A percentile compares a stretch with the other conserved stretches of the same genome.
Conservation (phyloP, 495 filamentous ascomycete species). For the Collariella sp. region DNA sequence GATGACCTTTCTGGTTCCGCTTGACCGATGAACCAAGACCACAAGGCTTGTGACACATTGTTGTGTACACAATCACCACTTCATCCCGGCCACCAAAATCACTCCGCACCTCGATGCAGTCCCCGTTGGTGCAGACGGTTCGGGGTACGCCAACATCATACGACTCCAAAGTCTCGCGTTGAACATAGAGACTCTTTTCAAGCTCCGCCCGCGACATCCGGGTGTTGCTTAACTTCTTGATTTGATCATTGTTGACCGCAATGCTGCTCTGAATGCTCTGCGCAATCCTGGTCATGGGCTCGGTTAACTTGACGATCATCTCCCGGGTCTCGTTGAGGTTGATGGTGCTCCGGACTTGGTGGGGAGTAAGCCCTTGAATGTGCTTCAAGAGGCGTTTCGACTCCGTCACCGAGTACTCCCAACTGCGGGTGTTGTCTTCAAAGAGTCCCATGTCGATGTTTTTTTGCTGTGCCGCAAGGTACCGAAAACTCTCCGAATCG, state of each 20-base stretch:
- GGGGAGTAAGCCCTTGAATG: constrained; percentile 22
- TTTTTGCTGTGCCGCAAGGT: constrained; percentile 32
- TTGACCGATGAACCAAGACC: background rate
- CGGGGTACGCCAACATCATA: constrained; percentile 4
- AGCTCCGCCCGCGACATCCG: constrained; percentile 20
- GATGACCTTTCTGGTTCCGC: constrained; percentile 11
- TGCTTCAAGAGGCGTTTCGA: constrained; percentile 25
- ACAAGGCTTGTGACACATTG: constrained; percentile 13
- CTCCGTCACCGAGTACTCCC: constrained; percentile 31
- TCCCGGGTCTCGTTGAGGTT: constrained; percentile 33
- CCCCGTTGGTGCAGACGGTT: constrained; percentile 8
- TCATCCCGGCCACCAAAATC: constrained; percentile 9
- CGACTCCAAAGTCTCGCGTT: constrained; percentile 8
- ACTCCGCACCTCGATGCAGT: constrained; percentile 10
- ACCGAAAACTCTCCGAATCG: constrained; percentile 41
- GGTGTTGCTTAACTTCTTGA: constrained; percentile 13
- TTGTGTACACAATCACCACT: constrained; percentile 6
- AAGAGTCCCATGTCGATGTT: constrained; percentile 23
- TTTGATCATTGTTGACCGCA: constrained; percentile 21
- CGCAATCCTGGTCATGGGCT: constrained; percentile 32
- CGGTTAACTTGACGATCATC: constrained; percentile 28
- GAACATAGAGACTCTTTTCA: constrained; percentile 16
- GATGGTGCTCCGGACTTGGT: constrained; percentile 30
- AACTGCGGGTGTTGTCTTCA: constrained; percentile 30
- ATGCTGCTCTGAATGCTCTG: constrained; percentile 30